Evolutionary conservation across 2,329 filamentous ascomycete genomes (phyloP), one percentile per base, ranked within the genome.

Genomic region (Pseudogymnoascus sp.): DNA sequence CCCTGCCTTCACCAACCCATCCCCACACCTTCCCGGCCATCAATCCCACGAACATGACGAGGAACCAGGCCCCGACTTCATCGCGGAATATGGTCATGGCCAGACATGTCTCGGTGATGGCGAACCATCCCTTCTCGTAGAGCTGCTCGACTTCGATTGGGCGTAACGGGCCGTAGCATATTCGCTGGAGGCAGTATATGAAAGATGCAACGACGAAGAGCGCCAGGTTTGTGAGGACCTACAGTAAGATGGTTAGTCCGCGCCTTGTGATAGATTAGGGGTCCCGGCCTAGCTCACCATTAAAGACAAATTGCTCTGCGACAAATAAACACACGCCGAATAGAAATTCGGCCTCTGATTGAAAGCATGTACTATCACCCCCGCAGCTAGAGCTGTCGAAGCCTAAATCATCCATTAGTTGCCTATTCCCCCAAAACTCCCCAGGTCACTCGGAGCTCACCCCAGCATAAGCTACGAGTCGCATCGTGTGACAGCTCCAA

Each of bases 11-110:
- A 61, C 91, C 92, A 68, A 99, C 96, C 95, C 96, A 99, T 63
- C 92, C 91, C 93, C 96, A 99, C 59, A 99, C 89, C 77, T 97
- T 97, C 62, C 93, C 93, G 3, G 92, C 93, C 56, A 99, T 84
- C 40, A 99, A 82, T 25, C 88, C 87, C 14, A 96, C 90, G 75
- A 99, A 97, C 93, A 99, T 97, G 71, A 95, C 87, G 64, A 99
- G 80, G 72, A 97, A 96, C 87, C 92, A 96, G 43, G 89, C 90
- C 49, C 95, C 93, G 16, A 99, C 87, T 74, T 97, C 93, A 67
- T 97, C 95, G 49, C 95, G 84, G 76, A 99, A 97, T 68, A 96
- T 96, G 31, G 95, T 97, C 93, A 99, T 97, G 31, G 95, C 95
- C 67, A 99, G 81, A 72, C 93, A 91, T 67, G 95, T 99, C 78